Conservation (phyloP, 495 filamentous ascomycete species). For the Hypoxylon fuscum region DNA sequence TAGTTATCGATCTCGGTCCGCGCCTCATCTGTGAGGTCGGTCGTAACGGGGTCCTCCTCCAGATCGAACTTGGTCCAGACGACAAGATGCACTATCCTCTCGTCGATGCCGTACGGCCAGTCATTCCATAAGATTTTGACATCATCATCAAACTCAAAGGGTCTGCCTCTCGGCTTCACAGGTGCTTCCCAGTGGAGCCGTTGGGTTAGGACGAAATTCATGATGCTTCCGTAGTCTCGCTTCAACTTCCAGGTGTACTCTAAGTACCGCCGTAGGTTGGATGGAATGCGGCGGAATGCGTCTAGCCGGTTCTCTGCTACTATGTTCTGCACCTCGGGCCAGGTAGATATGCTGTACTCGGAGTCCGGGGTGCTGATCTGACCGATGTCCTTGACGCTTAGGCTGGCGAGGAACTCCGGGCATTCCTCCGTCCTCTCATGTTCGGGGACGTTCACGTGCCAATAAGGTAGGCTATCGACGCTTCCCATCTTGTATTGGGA, state of each 20-base stretch:
- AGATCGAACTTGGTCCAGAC: slow-evolving; percentile 88
- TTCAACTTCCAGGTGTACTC: slow-evolving; percentile 69
- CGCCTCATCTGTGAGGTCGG: slow-evolving; percentile 69
- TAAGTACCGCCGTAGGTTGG: slow-evolving; percentile 76
- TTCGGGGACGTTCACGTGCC: slow-evolving; percentile 79
- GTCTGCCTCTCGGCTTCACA: slow-evolving; percentile 44
- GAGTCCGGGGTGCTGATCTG: slow-evolving; percentile 73
- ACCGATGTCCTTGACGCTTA: slow-evolving; percentile 63
- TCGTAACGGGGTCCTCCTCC: slow-evolving; percentile 70
- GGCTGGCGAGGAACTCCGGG: slow-evolving; percentile 70
- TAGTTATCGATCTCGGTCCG: slow-evolving; percentile 72
- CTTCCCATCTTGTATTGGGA: no score
- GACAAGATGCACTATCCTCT: slow-evolving; percentile 79
- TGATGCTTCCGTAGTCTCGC: slow-evolving; percentile 72
- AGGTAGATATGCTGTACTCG: slow-evolving; percentile 64
- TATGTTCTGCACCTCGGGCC: slow-evolving; percentile 69
- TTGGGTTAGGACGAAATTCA: slow-evolving; percentile 74
- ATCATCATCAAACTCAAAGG: slow-evolving; percentile 66
- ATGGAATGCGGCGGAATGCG: slow-evolving; percentile 76
- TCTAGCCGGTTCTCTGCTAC: slow-evolving; percentile 74
- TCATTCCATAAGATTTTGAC: slow-evolving; percentile 83
- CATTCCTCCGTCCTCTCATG: slow-evolving; percentile 68
- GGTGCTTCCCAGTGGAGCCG: slow-evolving; percentile 69
- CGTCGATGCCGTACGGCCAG: slow-evolving; percentile 88
- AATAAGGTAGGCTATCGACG: slow-evolving; percentile 66